phyloP scores from a whole-genome alignment of 768 basidiomycete species.

The Nevesoporus exiguus region DNA sequence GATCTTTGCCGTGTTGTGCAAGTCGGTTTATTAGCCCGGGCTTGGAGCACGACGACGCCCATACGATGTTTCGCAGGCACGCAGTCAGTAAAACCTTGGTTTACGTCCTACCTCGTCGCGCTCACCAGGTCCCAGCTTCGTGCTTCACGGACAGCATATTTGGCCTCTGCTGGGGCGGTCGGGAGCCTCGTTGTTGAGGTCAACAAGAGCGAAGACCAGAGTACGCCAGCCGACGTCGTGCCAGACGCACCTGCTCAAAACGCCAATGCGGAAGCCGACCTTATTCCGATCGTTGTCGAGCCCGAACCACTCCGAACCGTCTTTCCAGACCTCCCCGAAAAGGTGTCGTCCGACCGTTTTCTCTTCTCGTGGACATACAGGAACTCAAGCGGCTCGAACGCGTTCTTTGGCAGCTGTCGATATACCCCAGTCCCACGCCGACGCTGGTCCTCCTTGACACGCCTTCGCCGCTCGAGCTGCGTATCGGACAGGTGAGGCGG shows the following conservation, averaged over 20 bases:
- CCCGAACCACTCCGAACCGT: slow-evolving; percentile 12
- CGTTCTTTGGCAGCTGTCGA: slow-evolving; percentile 58
- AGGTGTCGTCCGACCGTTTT: slow-evolving; percentile 11
- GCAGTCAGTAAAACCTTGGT: slow-evolving; percentile 14
- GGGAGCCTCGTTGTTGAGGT: slow-evolving; percentile 18
- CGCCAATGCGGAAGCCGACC: neutral
- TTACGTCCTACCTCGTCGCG: neutral
- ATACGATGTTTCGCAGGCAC: slow-evolving; percentile 26
- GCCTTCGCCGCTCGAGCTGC: slow-evolving; percentile 69
- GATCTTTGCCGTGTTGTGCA: slow-evolving; percentile 2
- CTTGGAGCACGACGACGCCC: slow-evolving; percentile 1
- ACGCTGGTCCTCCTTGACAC: slow-evolving; percentile 71
- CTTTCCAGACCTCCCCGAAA: slow-evolving; percentile 24
- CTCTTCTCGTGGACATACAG: neutral
- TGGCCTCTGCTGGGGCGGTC: slow-evolving; percentile 17
- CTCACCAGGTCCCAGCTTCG: slow-evolving; percentile 16
- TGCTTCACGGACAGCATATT: slow-evolving; percentile 23
- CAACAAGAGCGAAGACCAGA: slow-evolving; percentile 2
- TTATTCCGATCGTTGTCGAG: neutral
- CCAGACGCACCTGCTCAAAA: neutral
- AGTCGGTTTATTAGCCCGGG: neutral
- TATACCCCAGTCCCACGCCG: slow-evolving; percentile 65
- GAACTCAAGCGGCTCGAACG: neutral
- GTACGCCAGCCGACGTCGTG: neutral
- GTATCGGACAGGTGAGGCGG: slow-evolving; percentile 69